These are phyloP conservation scores for Chamaenerion angustifolium DNA, from an alignment of 345 rosid genomes.

Conservation along the genomic window DNA sequence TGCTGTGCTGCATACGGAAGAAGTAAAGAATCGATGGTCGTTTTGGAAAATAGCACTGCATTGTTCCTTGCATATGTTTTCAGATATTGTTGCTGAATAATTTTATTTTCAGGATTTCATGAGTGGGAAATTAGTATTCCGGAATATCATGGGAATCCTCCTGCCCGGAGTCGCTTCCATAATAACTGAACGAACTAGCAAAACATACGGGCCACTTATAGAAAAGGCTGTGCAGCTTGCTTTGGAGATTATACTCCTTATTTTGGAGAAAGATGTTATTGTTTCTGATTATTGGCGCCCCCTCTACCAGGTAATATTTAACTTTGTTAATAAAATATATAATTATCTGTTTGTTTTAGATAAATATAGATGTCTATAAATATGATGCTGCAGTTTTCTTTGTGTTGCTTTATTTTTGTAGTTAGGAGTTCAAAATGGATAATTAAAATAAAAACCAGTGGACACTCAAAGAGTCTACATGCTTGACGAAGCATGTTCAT, in stretches of 20 bases:
- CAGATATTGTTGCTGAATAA: not conserved
- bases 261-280: conserved; percentile 63
- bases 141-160: conserved; percentile 77
- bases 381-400: too few species aligned
- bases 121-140: conserved; percentile 87
- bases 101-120: conserved; percentile 62
- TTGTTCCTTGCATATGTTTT: too few species aligned
- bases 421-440: too few species aligned
- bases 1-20: too few species aligned
- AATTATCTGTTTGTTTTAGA: too few species aligned
- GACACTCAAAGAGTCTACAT: too few species aligned
- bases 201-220: conserved; percentile 62
- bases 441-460: too few species aligned
- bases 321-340: not conserved
- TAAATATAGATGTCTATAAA: too few species aligned
- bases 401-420: too few species aligned
- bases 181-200: conserved; percentile 57
- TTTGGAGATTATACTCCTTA: conserved; percentile 66
- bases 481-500: too few species aligned
- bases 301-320: conserved; percentile 50
- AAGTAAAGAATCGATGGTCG: too few species aligned
- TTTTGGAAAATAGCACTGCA: too few species aligned
- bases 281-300: conserved; percentile 96
- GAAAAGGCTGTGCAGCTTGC: conserved; percentile 89
- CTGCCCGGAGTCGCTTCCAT: conserved; percentile 67